Percentiles rank a stretch among this genome's conserved stretches.
These are phyloP conservation scores for Tylopilus intermedius DNA, from an alignment of 768 basidiomycete genomes.

Conservation along the genomic window DNA sequence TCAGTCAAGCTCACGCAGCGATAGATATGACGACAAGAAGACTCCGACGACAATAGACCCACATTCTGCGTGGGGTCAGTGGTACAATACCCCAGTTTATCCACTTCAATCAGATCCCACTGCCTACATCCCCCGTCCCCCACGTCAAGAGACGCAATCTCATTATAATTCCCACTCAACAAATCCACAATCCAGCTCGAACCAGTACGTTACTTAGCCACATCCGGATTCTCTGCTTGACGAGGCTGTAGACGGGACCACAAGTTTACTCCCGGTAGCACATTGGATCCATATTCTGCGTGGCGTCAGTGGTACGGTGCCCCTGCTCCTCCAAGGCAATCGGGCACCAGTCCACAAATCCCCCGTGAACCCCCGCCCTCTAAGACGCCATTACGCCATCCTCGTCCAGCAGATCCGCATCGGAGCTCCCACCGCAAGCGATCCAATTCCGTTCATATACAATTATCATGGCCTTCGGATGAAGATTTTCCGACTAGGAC, in stretches of 20 bases:
- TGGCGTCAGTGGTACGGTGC: slow-evolving; percentile 5
- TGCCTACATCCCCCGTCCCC: slow-evolving; percentile 25
- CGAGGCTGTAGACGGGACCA: background rate
- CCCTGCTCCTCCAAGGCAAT: slow-evolving; percentile 11
- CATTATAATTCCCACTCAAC: slow-evolving; percentile 8
- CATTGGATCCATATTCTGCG: slow-evolving; percentile 8
- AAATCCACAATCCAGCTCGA: background rate
- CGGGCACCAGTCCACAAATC: slow-evolving; percentile 29
- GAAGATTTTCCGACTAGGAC: slow-evolving; percentile 17
- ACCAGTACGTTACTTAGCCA: background rate
- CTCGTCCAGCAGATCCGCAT: background rate
- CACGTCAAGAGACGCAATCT: slow-evolving; percentile 4
- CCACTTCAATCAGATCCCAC: slow-evolving; percentile 21
- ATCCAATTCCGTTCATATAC: slow-evolving; percentile 5
- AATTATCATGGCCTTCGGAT: slow-evolving; percentile 12
- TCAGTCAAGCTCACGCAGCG: background rate
- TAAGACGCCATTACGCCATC: background rate
- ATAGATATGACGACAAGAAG: background rate
- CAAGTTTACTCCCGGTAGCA: background rate
- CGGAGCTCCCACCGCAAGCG: background rate
- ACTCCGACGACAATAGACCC: background rate
- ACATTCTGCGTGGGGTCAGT: slow-evolving; percentile 1
- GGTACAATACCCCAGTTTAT: slow-evolving; percentile 4
- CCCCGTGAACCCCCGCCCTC: slow-evolving; percentile 18
- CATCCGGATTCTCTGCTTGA: background rate